Evolutionary conservation across 2,329 filamentous ascomycete species (phyloP), one percentile per base, ranked within the genome.

Genomic region (Colletotrichum magnum): DNA sequence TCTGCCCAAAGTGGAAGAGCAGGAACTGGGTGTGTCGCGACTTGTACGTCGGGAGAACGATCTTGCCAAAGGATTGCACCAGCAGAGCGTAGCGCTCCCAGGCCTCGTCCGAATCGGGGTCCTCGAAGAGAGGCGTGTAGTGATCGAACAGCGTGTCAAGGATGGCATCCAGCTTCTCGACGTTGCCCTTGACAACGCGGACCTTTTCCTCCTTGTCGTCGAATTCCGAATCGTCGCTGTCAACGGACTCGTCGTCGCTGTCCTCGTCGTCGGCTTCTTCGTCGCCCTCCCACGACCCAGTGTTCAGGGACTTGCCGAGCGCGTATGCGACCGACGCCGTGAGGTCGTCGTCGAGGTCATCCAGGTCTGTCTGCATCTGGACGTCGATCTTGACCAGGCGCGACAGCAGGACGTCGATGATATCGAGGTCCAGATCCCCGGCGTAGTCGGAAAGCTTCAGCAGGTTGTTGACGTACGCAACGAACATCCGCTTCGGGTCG

Each of bases 21-120:
- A 99, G 88, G 75, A 98, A 99, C 76, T 99, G 96, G 0, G 94
- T 94, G 79, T 98, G 95, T 41, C 96, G 91, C 26, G 94, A 97
- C 73, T 94, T 93, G 78, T 96, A 94, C 15, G 94, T 97, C 4
- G 95, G 94, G 36, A 99, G 87, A 68, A 99, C 94, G 75, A 94
- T 94, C 77, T 89, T 93, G 70, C 92, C 89, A 76, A 99, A 99
- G 77, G 97, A 94, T 57, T 91, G 89, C 32, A 98, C 86, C 47
- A 99, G 86, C 64, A 93, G 90, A 61, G 93, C 91, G 74, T 97
- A 93, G 58, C 90, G 89, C 64, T 91, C 89, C 72, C 93, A 89
- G 50, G 93, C 91, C 65, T 90, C 86, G 56, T 91, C 87, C 13
- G 90, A 89, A 45, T 90, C 88, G 10, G 93, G 92, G 53, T 91